Base-by-base conservation (phyloP, 345 rosid genomes). In the Rhodomyrtus tomentosa region DNA sequence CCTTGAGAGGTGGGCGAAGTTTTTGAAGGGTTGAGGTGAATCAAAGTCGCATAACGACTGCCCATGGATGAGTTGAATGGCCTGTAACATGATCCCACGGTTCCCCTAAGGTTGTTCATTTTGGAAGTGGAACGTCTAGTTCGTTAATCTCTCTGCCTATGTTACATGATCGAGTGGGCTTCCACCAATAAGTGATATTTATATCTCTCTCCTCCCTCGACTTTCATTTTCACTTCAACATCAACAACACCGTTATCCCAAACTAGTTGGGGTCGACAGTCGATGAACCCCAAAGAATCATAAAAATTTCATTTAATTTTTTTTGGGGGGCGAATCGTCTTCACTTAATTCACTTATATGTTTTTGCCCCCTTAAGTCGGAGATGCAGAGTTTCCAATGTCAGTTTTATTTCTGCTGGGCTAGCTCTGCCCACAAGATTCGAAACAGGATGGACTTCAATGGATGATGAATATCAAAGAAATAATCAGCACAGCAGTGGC, bases 1-100 rank as follows among this genome's bases (percentile, higher is more conserved):
- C 13, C 42, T 16, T 32, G 24, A 62, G 6, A 16, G 42, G 32
- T 16, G 42, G 24, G 76, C 2, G 0, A 0, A 20, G 79, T 3
- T 3, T 68, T 4, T 36, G 14, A 68, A 68, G 25, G 45, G 22
- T 68, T 36, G 2, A 68, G 1, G 79, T 36, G 25, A 18, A 36
- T 68, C 7, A 3, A 68, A 68, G 20, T 68, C 0, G 76, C 24
- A 18, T 10, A 68, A 0, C 24, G 6, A 32, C 76, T 10, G 18
- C 45, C 1, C 76, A 7, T 68, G 22, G 45, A 32, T 38, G 24
- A 32, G 42, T 68, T 10, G 76, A 68, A 36, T 38, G 24, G 76
- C 45, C 9, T 3, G 24, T 68, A 18, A 68, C 12, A 18, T 32
- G 76, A 68, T 32, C 22, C 76, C 6, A 2, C 45, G 12, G 11